Percentiles rank a stretch among this genome's conserved stretches.
These are phyloP conservation scores for Dacryopinax primogenitus DNA, from an alignment of 768 basidiomycete genomes.

Conservation along the genomic window DNA sequence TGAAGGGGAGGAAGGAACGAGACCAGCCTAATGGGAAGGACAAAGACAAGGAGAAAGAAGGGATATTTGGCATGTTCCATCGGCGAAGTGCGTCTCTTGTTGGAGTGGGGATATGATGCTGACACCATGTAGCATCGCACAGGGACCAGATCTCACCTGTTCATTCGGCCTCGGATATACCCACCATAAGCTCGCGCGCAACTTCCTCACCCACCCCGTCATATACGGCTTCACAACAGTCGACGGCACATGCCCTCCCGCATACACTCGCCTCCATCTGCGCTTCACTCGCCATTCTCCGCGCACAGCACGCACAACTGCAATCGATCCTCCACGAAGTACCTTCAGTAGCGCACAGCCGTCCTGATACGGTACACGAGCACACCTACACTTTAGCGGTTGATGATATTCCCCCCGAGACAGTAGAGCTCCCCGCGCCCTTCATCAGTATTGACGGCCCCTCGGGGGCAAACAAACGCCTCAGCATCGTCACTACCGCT, in stretches of 20 bases:
- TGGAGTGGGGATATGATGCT: constrained; percentile 16
- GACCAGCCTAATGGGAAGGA: background rate
- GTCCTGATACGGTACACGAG: background rate
- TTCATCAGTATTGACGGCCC: background rate
- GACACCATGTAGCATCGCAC: constrained; percentile 17
- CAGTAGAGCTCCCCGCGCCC: background rate
- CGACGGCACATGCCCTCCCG: background rate
- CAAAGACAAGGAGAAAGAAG: constrained; percentile 22
- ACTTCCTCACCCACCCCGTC: constrained; percentile 15
- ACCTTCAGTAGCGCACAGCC: constrained; percentile 30
- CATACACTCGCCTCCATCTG: background rate
- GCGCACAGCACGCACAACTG: constrained; percentile 45
- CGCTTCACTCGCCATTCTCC: constrained; percentile 40
- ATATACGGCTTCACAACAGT: constrained; percentile 34
- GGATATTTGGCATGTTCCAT: constrained; percentile 44
- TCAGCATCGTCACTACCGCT: background rate
- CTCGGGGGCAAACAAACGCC: background rate
- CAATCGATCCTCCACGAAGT: constrained; percentile 18
- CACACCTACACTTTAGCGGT: background rate
- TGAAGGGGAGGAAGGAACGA: constrained; percentile 13
- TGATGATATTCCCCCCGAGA: background rate
- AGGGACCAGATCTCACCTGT: background rate
- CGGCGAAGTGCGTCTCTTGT: constrained; percentile 39
- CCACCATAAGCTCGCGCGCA: constrained; percentile 5
- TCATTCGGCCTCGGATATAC: background rate